phyloP scores from a whole-genome alignment of 2,329 filamentous ascomycete species.

The Dothiorella sarmentorum region DNA sequence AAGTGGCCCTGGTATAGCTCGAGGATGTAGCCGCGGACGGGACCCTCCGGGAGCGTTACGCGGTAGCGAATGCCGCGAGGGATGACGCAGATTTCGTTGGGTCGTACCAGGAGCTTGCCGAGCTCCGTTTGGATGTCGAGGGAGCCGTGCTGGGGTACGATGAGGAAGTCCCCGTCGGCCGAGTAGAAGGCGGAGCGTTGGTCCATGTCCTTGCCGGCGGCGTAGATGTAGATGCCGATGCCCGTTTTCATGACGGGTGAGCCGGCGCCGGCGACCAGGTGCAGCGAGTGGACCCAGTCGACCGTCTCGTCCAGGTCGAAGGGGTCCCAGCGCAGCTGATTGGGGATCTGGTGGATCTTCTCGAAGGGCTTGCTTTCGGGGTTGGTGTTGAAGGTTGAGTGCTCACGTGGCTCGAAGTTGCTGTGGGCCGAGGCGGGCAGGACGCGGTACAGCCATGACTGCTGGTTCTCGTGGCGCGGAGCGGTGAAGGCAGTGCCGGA shows the following conservation, averaged over 20 bases:
- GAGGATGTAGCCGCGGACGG: conserved; percentile 62
- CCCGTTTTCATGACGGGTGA: conserved; percentile 76
- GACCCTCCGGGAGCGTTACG: conserved; percentile 58
- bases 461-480: conserved; percentile 55
- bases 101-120: conserved; percentile 60
- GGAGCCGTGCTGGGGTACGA: conserved; percentile 62
- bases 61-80: conserved; percentile 63
- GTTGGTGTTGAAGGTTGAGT: conserved; percentile 49
- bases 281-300: conserved; percentile 66
- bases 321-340: conserved; percentile 76
- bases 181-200: conserved; percentile 76
- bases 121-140: conserved; percentile 68
- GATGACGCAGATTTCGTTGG: conserved; percentile 65
- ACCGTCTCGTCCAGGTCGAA: conserved; percentile 69
- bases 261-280: conserved; percentile 73
- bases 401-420: conserved; percentile 50
- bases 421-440: conserved; percentile 57
- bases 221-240: conserved; percentile 76
- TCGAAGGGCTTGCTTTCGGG: conserved; percentile 49
- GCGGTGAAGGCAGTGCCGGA: conserved; percentile 60
- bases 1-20: conserved; percentile 65
- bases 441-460: conserved; percentile 58
- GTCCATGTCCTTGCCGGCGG: conserved; percentile 74
- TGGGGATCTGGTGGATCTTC: conserved; percentile 70
- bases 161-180: conserved; percentile 66